Evolutionary conservation across 352 stramenopile genomes (phyloP).

Genomic region (Phytophthora uliginosa): DNA sequence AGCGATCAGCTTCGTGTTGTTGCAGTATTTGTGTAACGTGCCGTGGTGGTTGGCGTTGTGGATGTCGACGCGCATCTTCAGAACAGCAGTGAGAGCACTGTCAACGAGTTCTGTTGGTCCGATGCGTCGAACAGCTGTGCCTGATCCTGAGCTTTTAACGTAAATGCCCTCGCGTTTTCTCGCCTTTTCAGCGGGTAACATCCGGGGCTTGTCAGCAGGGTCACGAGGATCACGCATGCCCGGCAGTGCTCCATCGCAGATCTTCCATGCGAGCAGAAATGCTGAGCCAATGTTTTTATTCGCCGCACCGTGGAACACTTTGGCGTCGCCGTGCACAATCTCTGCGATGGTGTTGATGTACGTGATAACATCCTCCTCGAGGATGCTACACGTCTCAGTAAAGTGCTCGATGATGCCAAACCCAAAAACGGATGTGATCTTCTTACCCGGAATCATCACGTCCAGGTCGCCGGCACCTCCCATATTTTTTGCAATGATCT

Average conservation of each 20-base stretch:
- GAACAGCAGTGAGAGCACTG: slow-evolving; percentile 95
- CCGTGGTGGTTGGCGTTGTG: slow-evolving; percentile 94
- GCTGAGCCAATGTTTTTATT: slow-evolving; percentile 98
- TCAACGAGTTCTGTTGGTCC: slow-evolving; percentile 91
- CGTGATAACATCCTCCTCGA: slow-evolving; percentile 97
- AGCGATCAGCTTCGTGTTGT: slow-evolving; percentile 80
- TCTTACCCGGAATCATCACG: slow-evolving; percentile 98
- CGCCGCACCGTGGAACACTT: slow-evolving; percentile 94
- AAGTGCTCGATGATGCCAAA: slow-evolving; percentile 98
- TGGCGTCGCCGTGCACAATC: slow-evolving; percentile 96
- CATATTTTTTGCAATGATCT: slow-evolving; percentile 99
- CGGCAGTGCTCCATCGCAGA: slow-evolving; percentile 91
- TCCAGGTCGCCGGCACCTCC: slow-evolving; percentile 93
- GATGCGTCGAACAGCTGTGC: slow-evolving; percentile 53
- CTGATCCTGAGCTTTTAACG: slow-evolving; percentile 66
- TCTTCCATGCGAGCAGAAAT: slow-evolving; percentile 97
- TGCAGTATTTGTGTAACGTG: slow-evolving; percentile 86
- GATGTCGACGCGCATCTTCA: slow-evolving; percentile 98
- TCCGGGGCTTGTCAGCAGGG: slow-evolving; percentile 73
- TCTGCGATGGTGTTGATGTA: slow-evolving; percentile 98
- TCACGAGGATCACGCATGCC: slow-evolving; percentile 89
- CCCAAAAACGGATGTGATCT: slow-evolving; percentile 97
- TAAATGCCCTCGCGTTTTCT: slow-evolving; percentile 75
- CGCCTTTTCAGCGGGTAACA: slow-evolving; percentile 69
- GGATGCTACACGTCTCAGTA: slow-evolving; percentile 92